Conservation (phyloP, 2,329 filamentous ascomycete species). For the Zymoseptoria passerinii region DNA sequence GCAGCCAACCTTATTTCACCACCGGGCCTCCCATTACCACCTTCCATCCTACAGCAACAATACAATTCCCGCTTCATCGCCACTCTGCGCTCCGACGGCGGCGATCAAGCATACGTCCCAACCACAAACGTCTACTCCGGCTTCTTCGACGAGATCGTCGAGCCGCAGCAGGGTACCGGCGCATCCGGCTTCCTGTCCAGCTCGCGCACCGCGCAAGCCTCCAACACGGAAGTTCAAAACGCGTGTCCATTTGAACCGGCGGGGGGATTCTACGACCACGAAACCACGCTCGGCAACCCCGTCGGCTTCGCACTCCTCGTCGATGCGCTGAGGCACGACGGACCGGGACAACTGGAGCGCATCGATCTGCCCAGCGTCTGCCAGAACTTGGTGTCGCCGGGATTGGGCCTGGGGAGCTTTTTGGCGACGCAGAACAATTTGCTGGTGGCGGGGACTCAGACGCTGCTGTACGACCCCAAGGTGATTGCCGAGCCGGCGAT, state of each 20-base stretch:
- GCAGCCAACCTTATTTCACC: conserved; percentile 26
- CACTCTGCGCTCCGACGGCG: conserved; percentile 36
- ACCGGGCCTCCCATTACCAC: conserved; percentile 43
- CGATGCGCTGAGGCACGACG: conserved; percentile 43
- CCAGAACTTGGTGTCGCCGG: conserved; percentile 29
- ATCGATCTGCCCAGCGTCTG: conserved; percentile 38
- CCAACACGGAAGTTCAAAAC: conserved; percentile 43
- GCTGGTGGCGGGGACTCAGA: conserved; percentile 31
- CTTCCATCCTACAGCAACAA: conserved; percentile 39
- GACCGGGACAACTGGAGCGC: conserved; percentile 35
- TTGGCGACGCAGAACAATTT: conserved; percentile 39
- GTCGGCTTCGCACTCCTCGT: conserved; percentile 38
- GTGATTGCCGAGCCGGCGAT: conserved; percentile 35
- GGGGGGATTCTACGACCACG: conserved; percentile 43
- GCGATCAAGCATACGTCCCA: conserved; percentile 46
- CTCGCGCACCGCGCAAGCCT: conserved; percentile 38
- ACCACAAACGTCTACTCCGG: conserved; percentile 46
- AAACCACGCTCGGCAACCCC: conserved; percentile 44
- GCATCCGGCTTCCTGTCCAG: conserved; percentile 42
- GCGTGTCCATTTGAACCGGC: conserved; percentile 34
- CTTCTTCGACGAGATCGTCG: conserved; percentile 43
- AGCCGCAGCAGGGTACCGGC: conserved; percentile 39
- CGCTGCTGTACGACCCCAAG: conserved; percentile 31
- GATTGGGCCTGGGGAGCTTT: conserved; percentile 38
- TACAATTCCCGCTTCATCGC: conserved; percentile 37